These are phyloP conservation scores for Erucastrum elatum DNA, from an alignment of 345 rosid species.

Conservation along the genomic window DNA sequence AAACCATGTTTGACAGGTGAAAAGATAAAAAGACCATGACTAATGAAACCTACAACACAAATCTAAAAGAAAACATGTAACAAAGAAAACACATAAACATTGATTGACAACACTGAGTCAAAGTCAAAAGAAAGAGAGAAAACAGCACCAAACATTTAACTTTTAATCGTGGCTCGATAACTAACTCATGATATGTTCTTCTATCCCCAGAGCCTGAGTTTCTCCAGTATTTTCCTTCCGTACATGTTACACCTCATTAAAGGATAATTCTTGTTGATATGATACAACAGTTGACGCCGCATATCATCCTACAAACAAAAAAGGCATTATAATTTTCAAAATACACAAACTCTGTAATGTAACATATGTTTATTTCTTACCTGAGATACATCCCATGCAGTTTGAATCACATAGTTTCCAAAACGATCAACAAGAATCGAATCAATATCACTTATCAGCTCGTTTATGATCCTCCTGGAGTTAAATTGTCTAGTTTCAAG, in stretches of 20 bases:
- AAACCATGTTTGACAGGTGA: not conserved
- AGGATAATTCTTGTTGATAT: slow-evolving; percentile 37
- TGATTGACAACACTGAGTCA: not conserved
- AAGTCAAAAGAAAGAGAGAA: not conserved
- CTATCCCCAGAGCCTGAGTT: slow-evolving; percentile 1
- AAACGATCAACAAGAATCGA: not conserved
- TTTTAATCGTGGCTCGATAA: not conserved
- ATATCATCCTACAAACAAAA: not conserved
- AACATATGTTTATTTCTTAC: not conserved
- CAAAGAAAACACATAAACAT: not conserved
- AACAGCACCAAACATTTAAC: not conserved
- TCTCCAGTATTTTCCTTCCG: slow-evolving; percentile 55
- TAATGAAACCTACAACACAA: not conserved
- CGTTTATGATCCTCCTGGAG: not conserved
- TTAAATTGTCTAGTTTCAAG: not conserved
- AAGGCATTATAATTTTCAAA: not conserved
- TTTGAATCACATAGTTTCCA: not conserved
- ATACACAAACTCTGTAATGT: not conserved
- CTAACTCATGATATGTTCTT: not conserved
- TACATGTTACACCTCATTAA: slow-evolving; percentile 53
- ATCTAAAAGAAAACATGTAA: not conserved
- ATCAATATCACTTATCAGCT: not conserved
- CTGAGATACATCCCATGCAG: not conserved
- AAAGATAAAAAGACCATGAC: not conserved
- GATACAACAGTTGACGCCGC: not conserved